phyloP scores from a whole-genome alignment of 306 rosid genomes.

The Cicer judaicum region DNA sequence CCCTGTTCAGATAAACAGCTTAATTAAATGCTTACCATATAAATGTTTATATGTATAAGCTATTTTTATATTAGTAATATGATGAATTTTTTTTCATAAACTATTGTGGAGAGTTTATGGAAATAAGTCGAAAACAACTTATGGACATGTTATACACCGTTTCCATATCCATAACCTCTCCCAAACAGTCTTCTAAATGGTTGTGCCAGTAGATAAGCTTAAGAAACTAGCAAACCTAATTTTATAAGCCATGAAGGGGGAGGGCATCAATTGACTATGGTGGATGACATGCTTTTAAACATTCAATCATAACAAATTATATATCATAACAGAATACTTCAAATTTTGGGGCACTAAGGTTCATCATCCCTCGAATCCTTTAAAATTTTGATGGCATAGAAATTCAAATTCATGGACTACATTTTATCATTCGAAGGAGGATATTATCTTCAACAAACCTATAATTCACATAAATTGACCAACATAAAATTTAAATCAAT shows the following conservation, averaged over 20 bases:
- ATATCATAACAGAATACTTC: not conserved
- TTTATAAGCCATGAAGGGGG: not conserved
- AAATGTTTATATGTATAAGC: too few species aligned
- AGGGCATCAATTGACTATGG: not conserved
- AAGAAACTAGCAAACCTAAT: not conserved
- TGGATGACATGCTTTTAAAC: not conserved
- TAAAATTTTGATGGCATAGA: not conserved
- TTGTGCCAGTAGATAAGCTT: not conserved
- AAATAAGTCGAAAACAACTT: too few species aligned
- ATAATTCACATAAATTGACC: not conserved
- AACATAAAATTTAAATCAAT: not conserved
- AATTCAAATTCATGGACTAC: not conserved
- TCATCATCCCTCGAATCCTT: not conserved
- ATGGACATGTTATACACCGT: too few species aligned
- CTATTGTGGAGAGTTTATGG: too few species aligned
- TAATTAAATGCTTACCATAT: too few species aligned
- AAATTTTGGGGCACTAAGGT: conserved; percentile 1
- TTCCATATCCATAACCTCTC: too few species aligned
- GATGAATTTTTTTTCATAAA: too few species aligned
- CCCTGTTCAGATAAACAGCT: not conserved
- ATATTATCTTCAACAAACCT: not conserved
- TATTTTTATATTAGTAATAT: too few species aligned
- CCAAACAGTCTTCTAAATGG: too few species aligned
- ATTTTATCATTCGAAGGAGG: conserved; percentile 9
- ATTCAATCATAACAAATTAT: conserved; percentile 15